These are phyloP conservation scores for Colletotrichum gigasporum DNA, from an alignment of 2,329 filamentous ascomycete species.

Conservation along the genomic window DNA sequence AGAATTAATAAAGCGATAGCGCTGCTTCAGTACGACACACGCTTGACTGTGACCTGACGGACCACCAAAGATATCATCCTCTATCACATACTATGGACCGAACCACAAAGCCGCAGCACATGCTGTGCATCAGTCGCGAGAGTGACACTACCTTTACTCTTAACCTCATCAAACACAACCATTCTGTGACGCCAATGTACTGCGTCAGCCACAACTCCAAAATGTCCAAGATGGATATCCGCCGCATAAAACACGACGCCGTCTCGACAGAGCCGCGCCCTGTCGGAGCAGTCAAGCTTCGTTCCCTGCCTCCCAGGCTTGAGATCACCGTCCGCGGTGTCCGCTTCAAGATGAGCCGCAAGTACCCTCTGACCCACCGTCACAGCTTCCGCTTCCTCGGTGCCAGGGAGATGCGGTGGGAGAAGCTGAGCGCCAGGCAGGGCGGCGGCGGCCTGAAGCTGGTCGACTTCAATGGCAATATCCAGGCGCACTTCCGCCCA, in stretches of 20 bases:
- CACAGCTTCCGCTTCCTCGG: slow-evolving; percentile 26
- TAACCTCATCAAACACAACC: background rate
- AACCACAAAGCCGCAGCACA: slow-evolving; percentile 1
- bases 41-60: background rate
- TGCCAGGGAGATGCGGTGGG: slow-evolving; percentile 26
- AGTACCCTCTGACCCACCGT: slow-evolving; percentile 13
- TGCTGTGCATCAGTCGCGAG: slow-evolving; percentile 2
- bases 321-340: slow-evolving; percentile 24
- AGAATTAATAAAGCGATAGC: background rate
- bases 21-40: background rate
- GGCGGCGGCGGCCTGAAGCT: slow-evolving; percentile 21
- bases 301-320: slow-evolving; percentile 19
- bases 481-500: slow-evolving; percentile 16
- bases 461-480: slow-evolving; percentile 27
- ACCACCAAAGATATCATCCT: background rate
- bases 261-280: background rate
- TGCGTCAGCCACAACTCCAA: slow-evolving; percentile 12
- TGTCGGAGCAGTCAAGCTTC: slow-evolving; percentile 16
- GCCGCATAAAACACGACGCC: slow-evolving; percentile 1
- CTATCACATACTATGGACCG: background rate
- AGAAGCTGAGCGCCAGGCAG: slow-evolving; percentile 1
- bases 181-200: background rate
- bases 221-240: slow-evolving; percentile 25
- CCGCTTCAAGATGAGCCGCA: slow-evolving; percentile 23
- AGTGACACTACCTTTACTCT: background rate